Evolutionary conservation across 1,139 yeast genomes (phyloP), one percentile per base, ranked within the genome.

Genomic region (Hansenula sp.): DNA sequence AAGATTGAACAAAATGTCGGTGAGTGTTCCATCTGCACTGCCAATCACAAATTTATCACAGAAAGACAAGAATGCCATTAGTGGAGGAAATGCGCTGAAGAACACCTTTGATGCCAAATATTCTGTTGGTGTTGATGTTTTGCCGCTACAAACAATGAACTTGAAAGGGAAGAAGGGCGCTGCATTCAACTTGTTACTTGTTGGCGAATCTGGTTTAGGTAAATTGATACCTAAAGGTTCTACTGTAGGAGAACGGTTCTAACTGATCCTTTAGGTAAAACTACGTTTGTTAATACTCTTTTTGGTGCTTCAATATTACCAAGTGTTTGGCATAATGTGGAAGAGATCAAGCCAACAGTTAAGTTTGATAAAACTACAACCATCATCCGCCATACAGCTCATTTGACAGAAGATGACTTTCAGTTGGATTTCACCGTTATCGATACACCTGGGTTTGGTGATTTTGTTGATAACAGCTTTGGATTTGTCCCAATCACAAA

Each of bases 391-490:
- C 66, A 70, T 41, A 69, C 65, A 39, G 69, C 73, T 43, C 66
- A 66, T 31, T 64, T 81, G 41, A 71, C 66, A 44, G 90, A 82
- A 52, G 65, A 76, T 27, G 72, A 68, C 10, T 76, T 81, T 42
- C 68, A 67, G 34, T 70, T 83, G 45, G 67, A 70, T 41, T 67
- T 84, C 46, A 77, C 76, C 2, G 68, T 79, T 8, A 76, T 84
- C 47, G 88, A 77, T 49, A 84, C 93, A 0, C 93, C 93, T 4
- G 89, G 89, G 33, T 88, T 84, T 67, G 95, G 94, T 48, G 88
- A 84, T 56, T 78, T 72, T 53, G 70, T 84, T 57, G 79, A 79
- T 55, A 83, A 81, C 55, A 65, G 67, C 31, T 71, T 69, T 47
- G 67, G 79, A 3, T 82, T 89, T 86, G 67, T 69, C 2, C 81